Percentiles rank a stretch among this genome's conserved stretches.
Evolutionary conservation across 164 flowering plant genomes (phyloP).

Genomic region (Echeveria elegans): DNA sequence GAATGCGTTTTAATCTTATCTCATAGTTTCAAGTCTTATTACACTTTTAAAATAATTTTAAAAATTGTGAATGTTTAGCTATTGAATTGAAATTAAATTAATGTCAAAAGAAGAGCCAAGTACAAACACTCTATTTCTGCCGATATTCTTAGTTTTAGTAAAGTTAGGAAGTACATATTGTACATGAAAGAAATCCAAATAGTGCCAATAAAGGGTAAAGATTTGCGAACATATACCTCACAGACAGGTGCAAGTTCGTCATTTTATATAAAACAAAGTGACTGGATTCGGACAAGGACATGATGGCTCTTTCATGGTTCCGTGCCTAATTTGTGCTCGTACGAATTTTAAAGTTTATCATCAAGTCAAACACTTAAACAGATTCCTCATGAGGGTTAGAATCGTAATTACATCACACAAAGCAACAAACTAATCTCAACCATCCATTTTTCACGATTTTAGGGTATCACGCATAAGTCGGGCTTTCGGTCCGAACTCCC

Average conservation of each 20-base stretch:
- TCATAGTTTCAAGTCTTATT: no score
- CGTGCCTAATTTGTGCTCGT: constrained; percentile 4
- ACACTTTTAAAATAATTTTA: no score
- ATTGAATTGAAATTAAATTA: no score
- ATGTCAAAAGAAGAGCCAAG: no score
- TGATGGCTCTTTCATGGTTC: constrained; percentile 2
- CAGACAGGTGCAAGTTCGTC: neutral
- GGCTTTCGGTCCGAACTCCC: neutral
- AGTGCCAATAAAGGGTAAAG: no score
- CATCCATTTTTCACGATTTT: neutral
- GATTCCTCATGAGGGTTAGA: neutral
- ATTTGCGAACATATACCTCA: neutral
- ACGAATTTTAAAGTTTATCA: neutral
- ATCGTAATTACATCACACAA: neutral
- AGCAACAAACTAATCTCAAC: neutral
- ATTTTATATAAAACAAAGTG: neutral
- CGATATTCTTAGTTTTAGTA: no score
- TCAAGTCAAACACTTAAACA: neutral
- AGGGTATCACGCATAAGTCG: neutral
- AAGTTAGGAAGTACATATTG: no score
- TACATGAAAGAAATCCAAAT: no score
- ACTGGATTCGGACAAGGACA: neutral
- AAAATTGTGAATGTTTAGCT: no score
- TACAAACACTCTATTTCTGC: no score
- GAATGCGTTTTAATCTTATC: no score